These are phyloP conservation scores for Linanthus parryae DNA, from an alignment of 148 eudicot genomes.

Conservation along the genomic window DNA sequence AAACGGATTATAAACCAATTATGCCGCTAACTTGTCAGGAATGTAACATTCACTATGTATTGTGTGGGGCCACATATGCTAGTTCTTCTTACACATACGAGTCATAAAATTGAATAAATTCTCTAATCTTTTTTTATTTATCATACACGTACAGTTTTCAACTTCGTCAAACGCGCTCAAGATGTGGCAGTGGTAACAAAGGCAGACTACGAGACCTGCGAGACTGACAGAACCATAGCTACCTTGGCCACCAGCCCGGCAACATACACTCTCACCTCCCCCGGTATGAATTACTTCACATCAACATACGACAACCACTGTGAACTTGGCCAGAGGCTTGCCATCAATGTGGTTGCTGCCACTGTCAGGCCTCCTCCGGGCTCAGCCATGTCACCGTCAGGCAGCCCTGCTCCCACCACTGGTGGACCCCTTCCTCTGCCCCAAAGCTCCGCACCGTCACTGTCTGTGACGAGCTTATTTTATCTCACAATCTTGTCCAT, in stretches of 20 bases:
- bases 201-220: constrained; percentile 13
- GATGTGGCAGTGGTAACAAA: constrained; percentile 18
- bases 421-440: background rate
- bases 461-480: constrained; percentile 2
- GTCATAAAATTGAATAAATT: background rate
- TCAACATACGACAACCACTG: constrained; percentile 31
- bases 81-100: background rate
- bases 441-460: background rate
- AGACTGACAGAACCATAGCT: constrained; percentile 12
- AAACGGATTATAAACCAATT: too few species aligned
- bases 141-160: constrained; percentile 19
- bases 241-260: constrained; percentile 18
- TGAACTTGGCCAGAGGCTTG: constrained; percentile 27
- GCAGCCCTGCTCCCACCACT: background rate
- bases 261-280: constrained; percentile 19
- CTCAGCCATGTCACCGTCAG: constrained; percentile 11
- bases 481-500: constrained; percentile 14
- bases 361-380: constrained; percentile 5
- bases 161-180: constrained; percentile 13
- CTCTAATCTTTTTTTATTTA: background rate
- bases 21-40: too few species aligned
- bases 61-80: background rate
- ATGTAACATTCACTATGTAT: background rate
- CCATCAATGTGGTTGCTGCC: constrained; percentile 23
- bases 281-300: constrained; percentile 29